phyloP scores from a whole-genome alignment of 225 moss, liverwort and hornwort genomes.

The Pseudoscleropodium purum region DNA sequence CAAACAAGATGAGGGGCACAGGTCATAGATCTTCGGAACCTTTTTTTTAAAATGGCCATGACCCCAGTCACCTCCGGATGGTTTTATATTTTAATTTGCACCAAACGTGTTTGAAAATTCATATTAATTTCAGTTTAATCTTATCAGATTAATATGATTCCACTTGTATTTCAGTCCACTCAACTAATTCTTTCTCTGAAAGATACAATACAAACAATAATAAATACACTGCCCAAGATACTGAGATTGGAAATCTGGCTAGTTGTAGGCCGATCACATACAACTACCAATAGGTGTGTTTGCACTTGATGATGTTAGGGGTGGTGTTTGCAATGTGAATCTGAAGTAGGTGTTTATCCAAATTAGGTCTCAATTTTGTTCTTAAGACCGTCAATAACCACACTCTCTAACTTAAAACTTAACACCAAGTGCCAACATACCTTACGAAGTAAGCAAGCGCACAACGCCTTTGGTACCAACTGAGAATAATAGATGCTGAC shows the following conservation, averaged over 20 bases:
- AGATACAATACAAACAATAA: background rate
- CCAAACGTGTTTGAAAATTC: background rate
- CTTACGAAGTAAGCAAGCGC: background rate
- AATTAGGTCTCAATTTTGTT: too few relatives aligned
- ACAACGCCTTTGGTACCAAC: background rate
- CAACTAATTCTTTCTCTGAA: too few relatives aligned
- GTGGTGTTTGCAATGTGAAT: too few relatives aligned
- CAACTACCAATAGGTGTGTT: too few relatives aligned
- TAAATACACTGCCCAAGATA: background rate
- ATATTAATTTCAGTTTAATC: background rate
- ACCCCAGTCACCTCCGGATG: accelerated
- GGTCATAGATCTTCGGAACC: accelerated
- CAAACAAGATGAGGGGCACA: accelerated
- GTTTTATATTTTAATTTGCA: background rate
- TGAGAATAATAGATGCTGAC: background rate
- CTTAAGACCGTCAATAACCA: too few relatives aligned
- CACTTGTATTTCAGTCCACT: background rate
- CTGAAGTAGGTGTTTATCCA: too few relatives aligned
- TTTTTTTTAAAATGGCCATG: background rate
- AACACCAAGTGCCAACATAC: too few relatives aligned
- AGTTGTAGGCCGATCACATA: too few relatives aligned
- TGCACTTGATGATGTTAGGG: too few relatives aligned
- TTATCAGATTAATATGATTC: background rate
- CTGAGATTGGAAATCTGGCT: background rate
- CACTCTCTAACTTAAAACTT: too few relatives aligned